phyloP scores from a whole-genome alignment of 495 filamentous ascomycete species.

The Elasticomyces elasticus region DNA sequence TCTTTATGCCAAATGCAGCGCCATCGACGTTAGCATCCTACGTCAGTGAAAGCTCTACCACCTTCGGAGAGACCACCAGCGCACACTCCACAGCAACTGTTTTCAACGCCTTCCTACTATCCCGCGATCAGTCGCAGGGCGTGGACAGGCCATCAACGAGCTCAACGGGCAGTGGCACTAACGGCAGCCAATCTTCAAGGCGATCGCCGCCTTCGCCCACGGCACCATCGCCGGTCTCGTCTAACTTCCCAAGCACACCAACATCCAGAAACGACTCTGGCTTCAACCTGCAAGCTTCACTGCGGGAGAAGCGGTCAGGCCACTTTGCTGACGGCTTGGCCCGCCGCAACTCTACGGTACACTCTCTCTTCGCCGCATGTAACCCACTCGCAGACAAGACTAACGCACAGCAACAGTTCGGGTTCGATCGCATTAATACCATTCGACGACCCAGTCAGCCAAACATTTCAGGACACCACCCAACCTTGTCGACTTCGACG shows the following conservation, averaged over 20 bases:
- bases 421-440: constrained; percentile 57
- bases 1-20: constrained; percentile 61
- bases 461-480: constrained; percentile 62
- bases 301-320: constrained; percentile 88
- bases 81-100: constrained; percentile 44
- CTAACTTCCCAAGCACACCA: constrained; percentile 64
- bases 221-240: constrained; percentile 63
- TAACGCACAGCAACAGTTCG: constrained; percentile 44
- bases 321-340: constrained; percentile 73
- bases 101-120: constrained; percentile 84
- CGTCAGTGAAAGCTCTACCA: constrained; percentile 75
- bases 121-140: constrained; percentile 53
- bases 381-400: constrained; percentile 14
- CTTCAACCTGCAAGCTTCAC: constrained; percentile 68
- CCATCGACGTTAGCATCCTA: constrained; percentile 70
- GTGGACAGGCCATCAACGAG: constrained; percentile 71
- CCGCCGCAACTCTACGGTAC: constrained; percentile 70
- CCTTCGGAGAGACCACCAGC: constrained; percentile 56
- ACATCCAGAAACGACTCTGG: constrained; percentile 85
- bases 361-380: constrained; percentile 9
- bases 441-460: constrained; percentile 73
- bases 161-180: constrained; percentile 46
- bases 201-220: constrained; percentile 69
- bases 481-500: constrained; percentile 75
- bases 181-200: constrained; percentile 22